Evolutionary conservation across 106 monocot species (phyloP).

Genomic region (Acorus gramineus): DNA sequence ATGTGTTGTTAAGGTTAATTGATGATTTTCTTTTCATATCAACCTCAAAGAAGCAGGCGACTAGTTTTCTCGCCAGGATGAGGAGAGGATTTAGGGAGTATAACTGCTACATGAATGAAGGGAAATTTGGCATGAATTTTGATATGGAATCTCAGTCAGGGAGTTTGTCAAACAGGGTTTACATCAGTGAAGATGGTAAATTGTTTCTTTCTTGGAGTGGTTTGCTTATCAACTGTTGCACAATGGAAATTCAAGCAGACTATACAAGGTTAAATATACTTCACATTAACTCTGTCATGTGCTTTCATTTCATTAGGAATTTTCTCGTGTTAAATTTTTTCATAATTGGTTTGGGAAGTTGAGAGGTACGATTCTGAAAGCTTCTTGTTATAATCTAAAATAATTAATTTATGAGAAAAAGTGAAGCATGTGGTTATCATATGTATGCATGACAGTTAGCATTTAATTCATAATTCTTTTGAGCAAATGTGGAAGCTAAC

Average conservation of each 20-base stretch:
- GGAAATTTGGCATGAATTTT: slow-evolving; percentile 82
- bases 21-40: slow-evolving; percentile 94
- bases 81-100: slow-evolving; percentile 67
- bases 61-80: slow-evolving; percentile 49
- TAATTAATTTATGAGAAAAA: too few relatives aligned
- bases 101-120: slow-evolving; percentile 74
- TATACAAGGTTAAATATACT: slow-evolving; percentile 63
- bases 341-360: too few relatives aligned
- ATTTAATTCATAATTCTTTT: too few relatives aligned
- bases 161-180: slow-evolving; percentile 21
- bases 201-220: slow-evolving; percentile 93
- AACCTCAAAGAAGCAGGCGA: slow-evolving; percentile 54
- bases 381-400: too few relatives aligned
- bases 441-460: too few relatives aligned
- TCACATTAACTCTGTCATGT: not conserved
- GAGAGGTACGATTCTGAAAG: too few relatives aligned
- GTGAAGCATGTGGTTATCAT: too few relatives aligned
- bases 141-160: slow-evolving; percentile 9
- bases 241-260: slow-evolving; percentile 90
- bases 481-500: too few relatives aligned
- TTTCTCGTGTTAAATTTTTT: not conserved
- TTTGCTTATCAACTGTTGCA: slow-evolving; percentile 69
- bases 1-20: slow-evolving; percentile 53
- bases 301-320: not conserved
- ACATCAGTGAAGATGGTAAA: slow-evolving; percentile 50